Evolutionary conservation across 805 yeast species (phyloP).

Genomic region (Lipomyces anomalus): DNA sequence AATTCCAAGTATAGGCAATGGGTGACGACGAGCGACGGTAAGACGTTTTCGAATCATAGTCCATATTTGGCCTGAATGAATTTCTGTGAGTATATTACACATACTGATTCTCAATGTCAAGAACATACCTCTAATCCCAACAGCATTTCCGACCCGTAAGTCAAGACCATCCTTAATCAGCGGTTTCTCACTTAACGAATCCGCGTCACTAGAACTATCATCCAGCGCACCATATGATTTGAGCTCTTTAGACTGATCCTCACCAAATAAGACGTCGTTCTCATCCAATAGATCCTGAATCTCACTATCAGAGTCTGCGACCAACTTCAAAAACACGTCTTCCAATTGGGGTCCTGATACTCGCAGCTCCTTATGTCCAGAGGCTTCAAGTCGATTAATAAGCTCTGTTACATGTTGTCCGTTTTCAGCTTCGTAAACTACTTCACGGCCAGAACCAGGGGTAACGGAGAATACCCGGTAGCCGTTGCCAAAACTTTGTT

Average conservation of each 20-base stretch:
- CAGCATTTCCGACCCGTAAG: constrained; percentile 4
- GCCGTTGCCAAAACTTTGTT: constrained; percentile 32
- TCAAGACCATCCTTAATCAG: constrained; percentile 6
- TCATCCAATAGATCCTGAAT: constrained; percentile 12
- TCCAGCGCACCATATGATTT: constrained; percentile 16
- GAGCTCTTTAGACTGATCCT: no score
- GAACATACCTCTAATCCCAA: constrained; percentile 12
- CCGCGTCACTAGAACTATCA: constrained; percentile 2
- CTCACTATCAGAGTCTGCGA: constrained; percentile 20
- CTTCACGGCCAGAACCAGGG: constrained; percentile 19
- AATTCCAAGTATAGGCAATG: constrained; percentile 10
- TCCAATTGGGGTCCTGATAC: constrained; percentile 34
- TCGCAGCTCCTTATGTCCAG: constrained; percentile 9
- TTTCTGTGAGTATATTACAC: not conserved
- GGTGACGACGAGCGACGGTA: constrained; percentile 12
- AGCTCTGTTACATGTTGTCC: constrained; percentile 7
- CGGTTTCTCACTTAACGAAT: no score
- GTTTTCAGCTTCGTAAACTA: constrained; percentile 9
- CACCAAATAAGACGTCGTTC: constrained; percentile 16
- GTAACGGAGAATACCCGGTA: constrained; percentile 21
- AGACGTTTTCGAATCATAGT: constrained; percentile 18
- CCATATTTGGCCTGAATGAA: constrained; percentile 9
- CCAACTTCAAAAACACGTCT: constrained; percentile 32
- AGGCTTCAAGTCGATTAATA: constrained; percentile 4
- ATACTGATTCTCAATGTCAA: not conserved